Conservation (phyloP, 2,329 filamentous ascomycete species). For the Fusarium sp. region DNA sequence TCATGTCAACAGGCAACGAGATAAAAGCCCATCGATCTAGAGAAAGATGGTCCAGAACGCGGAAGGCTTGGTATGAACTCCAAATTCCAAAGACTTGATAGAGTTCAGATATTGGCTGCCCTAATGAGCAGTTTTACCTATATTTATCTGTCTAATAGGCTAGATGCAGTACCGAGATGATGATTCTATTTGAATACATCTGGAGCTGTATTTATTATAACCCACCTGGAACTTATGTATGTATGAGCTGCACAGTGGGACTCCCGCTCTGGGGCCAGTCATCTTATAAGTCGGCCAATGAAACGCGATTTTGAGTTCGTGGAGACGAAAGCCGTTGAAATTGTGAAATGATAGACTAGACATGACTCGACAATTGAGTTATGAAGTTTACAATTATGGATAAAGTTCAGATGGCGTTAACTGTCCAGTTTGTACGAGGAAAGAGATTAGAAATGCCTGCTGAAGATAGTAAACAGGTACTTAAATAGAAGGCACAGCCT, state of each 20-base stretch:
- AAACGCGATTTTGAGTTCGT: neutral
- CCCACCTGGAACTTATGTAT: neutral
- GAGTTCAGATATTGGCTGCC: neutral
- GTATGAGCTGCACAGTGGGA: conserved; percentile 30
- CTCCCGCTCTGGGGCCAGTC: conserved; percentile 29
- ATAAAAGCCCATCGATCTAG: neutral
- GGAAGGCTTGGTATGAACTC: neutral
- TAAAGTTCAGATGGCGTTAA: neutral
- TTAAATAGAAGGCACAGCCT: neutral
- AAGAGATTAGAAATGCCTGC: neutral
- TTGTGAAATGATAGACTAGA: conserved; percentile 1
- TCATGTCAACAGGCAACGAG: neutral
- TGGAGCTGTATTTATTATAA: neutral
- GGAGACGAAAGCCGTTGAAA: conserved; percentile 1
- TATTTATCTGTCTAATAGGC: neutral
- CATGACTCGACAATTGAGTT: neutral
- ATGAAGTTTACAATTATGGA: neutral
- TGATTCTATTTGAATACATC: neutral
- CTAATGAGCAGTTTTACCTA: neutral
- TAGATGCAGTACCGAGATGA: conserved; percentile 1
- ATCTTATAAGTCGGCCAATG: conserved; percentile 16
- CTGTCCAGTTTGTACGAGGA: no score
- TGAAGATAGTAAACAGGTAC: neutral
- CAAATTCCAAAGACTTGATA: neutral
- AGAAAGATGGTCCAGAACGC: neutral